A percentile compares a stretch with the other conserved stretches of the same genome.
phyloP scores from a whole-genome alignment of 805 yeast genomes.

The Geotrichum ghanense region DNA sequence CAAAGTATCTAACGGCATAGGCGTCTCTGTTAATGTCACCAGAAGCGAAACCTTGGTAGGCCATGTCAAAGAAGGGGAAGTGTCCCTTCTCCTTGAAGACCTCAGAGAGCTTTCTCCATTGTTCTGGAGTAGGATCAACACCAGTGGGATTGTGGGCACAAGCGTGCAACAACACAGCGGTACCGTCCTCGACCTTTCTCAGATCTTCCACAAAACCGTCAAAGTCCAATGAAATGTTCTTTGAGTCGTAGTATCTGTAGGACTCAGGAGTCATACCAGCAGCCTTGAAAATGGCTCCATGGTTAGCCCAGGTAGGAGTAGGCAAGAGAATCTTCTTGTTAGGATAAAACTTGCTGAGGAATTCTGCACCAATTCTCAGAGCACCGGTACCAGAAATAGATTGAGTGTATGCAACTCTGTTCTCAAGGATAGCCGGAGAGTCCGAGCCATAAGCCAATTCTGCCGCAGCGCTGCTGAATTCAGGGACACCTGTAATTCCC shows the following conservation, averaged over 20 bases:
- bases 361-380: slow-evolving; percentile 71
- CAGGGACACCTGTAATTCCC: slow-evolving; percentile 70
- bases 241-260: slow-evolving; percentile 62
- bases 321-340: slow-evolving; percentile 56
- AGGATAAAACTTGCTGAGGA: slow-evolving; percentile 50
- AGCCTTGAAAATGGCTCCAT: slow-evolving; percentile 63
- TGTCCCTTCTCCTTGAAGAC: slow-evolving; percentile 46
- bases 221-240: slow-evolving; percentile 51
- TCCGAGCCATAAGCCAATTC: slow-evolving; percentile 63
- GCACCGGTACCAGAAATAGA: slow-evolving; percentile 96
- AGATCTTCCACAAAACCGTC: slow-evolving; percentile 54
- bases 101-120: slow-evolving; percentile 69
- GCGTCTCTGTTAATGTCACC: slow-evolving; percentile 73
- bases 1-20: slow-evolving; percentile 37
- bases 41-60: slow-evolving; percentile 90
- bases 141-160: slow-evolving; percentile 98
- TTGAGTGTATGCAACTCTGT: slow-evolving; percentile 72
- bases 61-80: slow-evolving; percentile 82
- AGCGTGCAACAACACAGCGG: slow-evolving; percentile 73
- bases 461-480: slow-evolving; percentile 55
- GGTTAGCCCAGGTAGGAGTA: slow-evolving; percentile 93
- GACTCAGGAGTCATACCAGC: slow-evolving; percentile 51
- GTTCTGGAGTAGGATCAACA: slow-evolving; percentile 71
- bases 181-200: slow-evolving; percentile 40
- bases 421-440: slow-evolving; percentile 41